Conservation (phyloP, 2,329 filamentous ascomycete genomes). For the Colletotrichum phormii region DNA sequence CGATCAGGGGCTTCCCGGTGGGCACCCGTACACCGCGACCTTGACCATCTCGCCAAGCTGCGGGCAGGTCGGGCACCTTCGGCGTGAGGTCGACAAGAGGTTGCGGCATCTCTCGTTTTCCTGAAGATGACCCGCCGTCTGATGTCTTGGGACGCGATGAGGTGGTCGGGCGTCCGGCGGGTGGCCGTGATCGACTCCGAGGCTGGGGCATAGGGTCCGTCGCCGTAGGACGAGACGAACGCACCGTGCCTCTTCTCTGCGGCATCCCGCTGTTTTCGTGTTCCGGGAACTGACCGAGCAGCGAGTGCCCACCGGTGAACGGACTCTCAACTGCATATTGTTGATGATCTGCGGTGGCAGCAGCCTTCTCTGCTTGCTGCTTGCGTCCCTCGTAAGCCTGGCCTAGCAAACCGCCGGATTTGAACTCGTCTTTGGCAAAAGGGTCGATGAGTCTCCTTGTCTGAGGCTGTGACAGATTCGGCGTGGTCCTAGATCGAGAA, state of each 20-base stretch:
- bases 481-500: slow-evolving; percentile 27
- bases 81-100: slow-evolving; percentile 78
- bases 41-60: slow-evolving; percentile 64
- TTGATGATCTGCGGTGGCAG: slow-evolving; percentile 37
- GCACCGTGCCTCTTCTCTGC: slow-evolving; percentile 47
- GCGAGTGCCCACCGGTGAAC: slow-evolving; percentile 48
- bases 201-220: slow-evolving; percentile 31
- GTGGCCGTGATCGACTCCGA: slow-evolving; percentile 35
- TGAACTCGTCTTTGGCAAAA: slow-evolving; percentile 56
- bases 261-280: slow-evolving; percentile 45
- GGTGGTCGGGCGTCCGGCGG: slow-evolving; percentile 40
- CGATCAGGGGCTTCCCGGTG: slow-evolving; percentile 57
- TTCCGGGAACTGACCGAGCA: slow-evolving; percentile 57
- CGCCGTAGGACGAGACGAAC: slow-evolving; percentile 42
- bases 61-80: slow-evolving; percentile 71
- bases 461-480: slow-evolving; percentile 16
- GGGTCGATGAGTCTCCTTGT: slow-evolving; percentile 27
- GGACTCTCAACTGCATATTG: slow-evolving; percentile 23
- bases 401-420: slow-evolving; percentile 63
- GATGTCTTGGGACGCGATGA: slow-evolving; percentile 40
- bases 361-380: slow-evolving; percentile 45
- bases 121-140: slow-evolving; percentile 37
- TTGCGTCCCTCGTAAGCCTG: slow-evolving; percentile 61
- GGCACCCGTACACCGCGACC: slow-evolving; percentile 59
- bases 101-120: slow-evolving; percentile 55